Evolutionary conservation across 2,329 filamentous ascomycete genomes (phyloP).

Genomic region (Venturia aucupariae): DNA sequence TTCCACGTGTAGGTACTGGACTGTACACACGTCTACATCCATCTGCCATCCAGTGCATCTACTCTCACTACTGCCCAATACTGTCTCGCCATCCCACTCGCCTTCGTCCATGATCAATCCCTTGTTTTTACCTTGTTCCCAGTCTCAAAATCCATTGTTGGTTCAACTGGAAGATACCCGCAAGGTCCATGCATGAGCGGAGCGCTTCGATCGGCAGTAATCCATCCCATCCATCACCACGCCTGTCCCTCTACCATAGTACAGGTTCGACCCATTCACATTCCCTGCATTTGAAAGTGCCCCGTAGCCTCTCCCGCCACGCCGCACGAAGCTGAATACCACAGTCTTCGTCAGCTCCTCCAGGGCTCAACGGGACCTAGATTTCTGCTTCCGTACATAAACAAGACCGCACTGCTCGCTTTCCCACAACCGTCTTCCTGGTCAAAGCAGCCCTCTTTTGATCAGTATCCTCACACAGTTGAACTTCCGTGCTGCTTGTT

Average conservation of each 20-base stretch:
- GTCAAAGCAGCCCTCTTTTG: not conserved
- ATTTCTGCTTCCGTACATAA: not conserved
- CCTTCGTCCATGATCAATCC: too few species aligned
- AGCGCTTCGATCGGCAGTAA: not conserved
- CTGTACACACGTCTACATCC: too few species aligned
- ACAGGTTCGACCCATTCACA: not conserved
- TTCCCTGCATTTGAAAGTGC: not conserved
- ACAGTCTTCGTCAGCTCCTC: not conserved
- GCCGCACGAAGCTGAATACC: not conserved
- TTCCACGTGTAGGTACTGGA: too few species aligned
- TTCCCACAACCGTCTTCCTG: not conserved
- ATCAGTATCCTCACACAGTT: not conserved
- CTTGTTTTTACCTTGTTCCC: too few species aligned
- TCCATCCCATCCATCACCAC: not conserved
- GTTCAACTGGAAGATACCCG: not conserved
- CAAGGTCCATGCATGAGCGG: slow-evolving; percentile 6
- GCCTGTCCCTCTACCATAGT: too few species aligned
- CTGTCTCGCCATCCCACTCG: too few species aligned
- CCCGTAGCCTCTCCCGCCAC: not conserved
- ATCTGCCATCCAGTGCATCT: too few species aligned
- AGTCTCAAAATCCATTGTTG: too few species aligned
- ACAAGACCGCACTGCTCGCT: not conserved
- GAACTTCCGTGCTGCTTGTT: not conserved
- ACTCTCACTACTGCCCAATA: too few species aligned
- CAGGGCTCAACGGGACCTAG: not conserved